phyloP scores from a whole-genome alignment of 192 early-diverging fungal genomes.

The Dimargaris xerosporica region DNA sequence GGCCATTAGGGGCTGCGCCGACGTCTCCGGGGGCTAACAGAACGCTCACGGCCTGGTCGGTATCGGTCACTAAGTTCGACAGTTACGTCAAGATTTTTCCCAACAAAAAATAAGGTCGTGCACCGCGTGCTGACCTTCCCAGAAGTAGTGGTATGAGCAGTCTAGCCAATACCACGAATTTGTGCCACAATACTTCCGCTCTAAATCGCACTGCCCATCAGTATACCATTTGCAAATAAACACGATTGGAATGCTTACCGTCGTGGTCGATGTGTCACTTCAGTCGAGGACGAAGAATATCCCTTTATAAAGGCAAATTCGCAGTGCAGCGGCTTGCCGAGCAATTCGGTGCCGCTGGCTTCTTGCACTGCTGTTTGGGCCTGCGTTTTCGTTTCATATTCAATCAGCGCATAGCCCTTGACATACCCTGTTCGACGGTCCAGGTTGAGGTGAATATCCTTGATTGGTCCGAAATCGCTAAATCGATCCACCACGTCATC shows the following conservation, averaged over 20 bases:
- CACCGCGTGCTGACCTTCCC: no score
- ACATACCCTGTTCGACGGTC: slow-evolving; percentile 91
- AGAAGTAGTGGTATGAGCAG: no score
- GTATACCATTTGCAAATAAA: no score
- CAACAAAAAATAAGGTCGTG: no score
- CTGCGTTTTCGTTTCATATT: slow-evolving; percentile 67
- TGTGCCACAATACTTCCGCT: no score
- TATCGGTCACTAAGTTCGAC: no score
- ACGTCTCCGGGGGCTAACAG: no score
- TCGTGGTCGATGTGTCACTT: neutral
- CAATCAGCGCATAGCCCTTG: slow-evolving; percentile 90
- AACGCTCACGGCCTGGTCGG: no score
- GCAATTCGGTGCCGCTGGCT: slow-evolving; percentile 52
- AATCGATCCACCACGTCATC: slow-evolving; percentile 80
- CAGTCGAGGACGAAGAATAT: neutral
- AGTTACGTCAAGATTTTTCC: no score
- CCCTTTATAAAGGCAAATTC: slow-evolving; percentile 78
- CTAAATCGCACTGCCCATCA: no score
- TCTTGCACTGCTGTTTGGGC: slow-evolving; percentile 63
- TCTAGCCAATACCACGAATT: no score
- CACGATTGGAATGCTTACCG: neutral
- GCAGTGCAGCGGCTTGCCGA: slow-evolving; percentile 56
- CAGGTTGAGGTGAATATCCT: slow-evolving; percentile 81
- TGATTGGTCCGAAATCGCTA: slow-evolving; percentile 78
- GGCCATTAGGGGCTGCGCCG: no score